Base-by-base conservation (phyloP, 78 protist genomes). In the Cavenderia fasciculata region DNA sequence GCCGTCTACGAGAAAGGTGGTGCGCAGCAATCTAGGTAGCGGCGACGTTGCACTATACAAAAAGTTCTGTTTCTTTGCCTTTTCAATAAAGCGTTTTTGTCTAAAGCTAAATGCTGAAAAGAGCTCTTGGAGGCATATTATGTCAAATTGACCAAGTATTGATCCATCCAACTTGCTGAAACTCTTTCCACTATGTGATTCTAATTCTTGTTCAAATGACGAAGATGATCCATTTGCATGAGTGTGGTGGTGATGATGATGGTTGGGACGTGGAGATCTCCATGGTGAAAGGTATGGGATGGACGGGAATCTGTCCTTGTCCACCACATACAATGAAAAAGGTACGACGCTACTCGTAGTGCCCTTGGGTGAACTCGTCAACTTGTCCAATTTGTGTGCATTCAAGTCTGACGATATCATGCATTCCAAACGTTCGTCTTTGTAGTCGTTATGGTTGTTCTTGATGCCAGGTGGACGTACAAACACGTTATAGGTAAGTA, bases 391-490 rank as follows among this genome's bases (percentile, higher is more conserved):
- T 29, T 27, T 21, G 65, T 68, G 33, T 43, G 90, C 77, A 29
- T 27, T 27, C 29, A 82, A 43, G 12, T 59, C 61, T 19, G 72
- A 65, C 2, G 76, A 56, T 23, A 82, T 56, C 75, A 82, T 40
- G 56, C 90, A 82, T 63, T 82, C 90, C 11, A 82, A 49, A 68
- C 90, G 49, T 68, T 82, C 78, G 43, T 82, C 90, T 44, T 82
- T 82, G 44, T 59, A 82, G 29, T 82, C 90, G 43, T 82, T 46
- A 21, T 51, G n/a, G 56, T 82, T 82, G 33, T 65, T 82, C 68
- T 43, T 82, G 44, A 82, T 82, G 38, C 76, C 76, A 40, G 90
- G 90, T 68, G 90, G 90, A 56, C 90, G 65, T 19, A 82, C 57
- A 57, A 82, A 82, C 29, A 82, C 70, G 68, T 82, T 82, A 56